Evolutionary conservation across 306 rosid species (phyloP), one percentile per base, ranked within the genome.

Genomic region (Rosa multiflora): DNA sequence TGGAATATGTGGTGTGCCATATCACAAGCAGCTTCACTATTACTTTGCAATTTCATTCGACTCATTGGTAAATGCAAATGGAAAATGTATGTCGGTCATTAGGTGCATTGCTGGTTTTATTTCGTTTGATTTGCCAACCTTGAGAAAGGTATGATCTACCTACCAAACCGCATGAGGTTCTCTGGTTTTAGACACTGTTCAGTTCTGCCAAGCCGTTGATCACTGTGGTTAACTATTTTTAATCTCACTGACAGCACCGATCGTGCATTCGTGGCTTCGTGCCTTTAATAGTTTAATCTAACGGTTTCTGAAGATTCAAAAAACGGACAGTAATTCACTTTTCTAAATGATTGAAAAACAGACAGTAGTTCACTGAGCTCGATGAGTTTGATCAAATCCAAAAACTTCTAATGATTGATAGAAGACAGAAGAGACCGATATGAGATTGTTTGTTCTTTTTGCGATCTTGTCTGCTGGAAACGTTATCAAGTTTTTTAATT

Each of bases 1-100:
- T 46, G 79, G 21, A 76, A 76, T 64, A 68, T 63, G 72, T 76
- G 53, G 72, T 76, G 72, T 62, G 61, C 47, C 72, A 18, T 63
- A 46, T 63, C 62, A 76, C 71, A 11, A 32, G 79, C 68, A 76
- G 72, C 61, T 76, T 76, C 23, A 6, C 8, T 62, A 35, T 47
- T 76, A 47, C 23, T 63, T 75, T 75, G 35, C 35, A 20, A 61
- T 62, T 75, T 61, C 17, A 44, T 61, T 62, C 1, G 26, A 42
- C 18, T 58, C 43, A 44, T 17, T 26, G 58, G n/a, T 62, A 29
- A 43, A 61, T 26, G 46, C n/a, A 48, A 46, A 5, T 18, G 20
- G 35, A 40, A 74, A 74, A 40, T 37, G 44, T 63, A 43, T 37
- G 23, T 18, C 0, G 26, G 48, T 7, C 3, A 8, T 67, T 67